phyloP scores from a whole-genome alignment of 148 eudicot species.

The Camellia japonica region DNA sequence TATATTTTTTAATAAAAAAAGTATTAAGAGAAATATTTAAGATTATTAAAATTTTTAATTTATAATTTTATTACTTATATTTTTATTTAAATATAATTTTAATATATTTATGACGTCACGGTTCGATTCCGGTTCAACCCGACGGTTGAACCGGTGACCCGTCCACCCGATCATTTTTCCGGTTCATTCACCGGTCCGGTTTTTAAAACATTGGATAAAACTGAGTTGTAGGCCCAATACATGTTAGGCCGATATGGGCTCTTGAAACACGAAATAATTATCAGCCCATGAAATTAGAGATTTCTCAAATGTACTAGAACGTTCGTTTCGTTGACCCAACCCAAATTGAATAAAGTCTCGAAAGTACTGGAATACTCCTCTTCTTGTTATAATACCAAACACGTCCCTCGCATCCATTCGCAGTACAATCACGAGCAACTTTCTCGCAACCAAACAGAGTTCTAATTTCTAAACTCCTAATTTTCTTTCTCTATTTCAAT shows the following conservation, averaged over 20 bases:
- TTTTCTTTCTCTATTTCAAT: too few relatives aligned
- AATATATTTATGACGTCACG: too few relatives aligned
- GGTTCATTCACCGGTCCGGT: too few relatives aligned
- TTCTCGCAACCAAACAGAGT: background rate
- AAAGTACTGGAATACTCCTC: conserved; percentile 2
- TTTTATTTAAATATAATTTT: too few relatives aligned
- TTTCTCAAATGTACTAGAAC: background rate
- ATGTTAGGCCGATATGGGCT: background rate
- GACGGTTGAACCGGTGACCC: too few relatives aligned
- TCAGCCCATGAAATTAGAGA: background rate
- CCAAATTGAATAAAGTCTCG: background rate
- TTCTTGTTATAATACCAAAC: conserved; percentile 2
- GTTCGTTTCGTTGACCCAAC: background rate
- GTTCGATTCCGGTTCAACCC: too few relatives aligned
- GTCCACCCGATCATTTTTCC: too few relatives aligned
- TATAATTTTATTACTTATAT: too few relatives aligned
- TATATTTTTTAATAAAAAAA: too few relatives aligned
- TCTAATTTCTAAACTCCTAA: background rate
- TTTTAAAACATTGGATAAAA: too few relatives aligned
- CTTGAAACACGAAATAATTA: background rate
- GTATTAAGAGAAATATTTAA: too few relatives aligned
- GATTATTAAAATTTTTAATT: too few relatives aligned
- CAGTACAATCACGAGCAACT: background rate
- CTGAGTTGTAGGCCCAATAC: background rate
- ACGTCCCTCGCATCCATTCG: background rate